A percentile compares a stretch with the other conserved stretches of the same genome.
phyloP scores from a whole-genome alignment of 2,329 filamentous ascomycete species.

The Paramyrothecium sp. region DNA sequence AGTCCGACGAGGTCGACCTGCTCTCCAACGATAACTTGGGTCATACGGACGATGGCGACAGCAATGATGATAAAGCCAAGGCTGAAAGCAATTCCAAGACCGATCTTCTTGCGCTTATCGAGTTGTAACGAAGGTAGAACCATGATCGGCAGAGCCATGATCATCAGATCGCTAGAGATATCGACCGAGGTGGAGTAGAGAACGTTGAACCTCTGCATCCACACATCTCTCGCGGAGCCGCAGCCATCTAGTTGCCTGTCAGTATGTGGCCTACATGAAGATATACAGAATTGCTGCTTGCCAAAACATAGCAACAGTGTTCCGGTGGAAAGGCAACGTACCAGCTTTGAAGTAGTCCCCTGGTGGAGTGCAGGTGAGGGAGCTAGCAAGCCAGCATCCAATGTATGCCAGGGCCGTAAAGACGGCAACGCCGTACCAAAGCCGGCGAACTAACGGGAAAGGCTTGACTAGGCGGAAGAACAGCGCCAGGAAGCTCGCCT shows the following conservation, averaged over 20 bases:
- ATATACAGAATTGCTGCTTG: neutral
- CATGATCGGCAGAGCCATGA: slow-evolving; percentile 17
- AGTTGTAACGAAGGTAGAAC: slow-evolving; percentile 12
- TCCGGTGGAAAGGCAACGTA: neutral
- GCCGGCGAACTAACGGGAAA: slow-evolving; percentile 7
- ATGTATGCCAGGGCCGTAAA: slow-evolving; percentile 15
- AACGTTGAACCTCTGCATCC: slow-evolving; percentile 11
- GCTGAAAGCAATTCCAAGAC: slow-evolving; percentile 15
- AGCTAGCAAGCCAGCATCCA: slow-evolving; percentile 13
- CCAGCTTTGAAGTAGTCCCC: slow-evolving; percentile 12
- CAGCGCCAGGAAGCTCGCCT: slow-evolving; percentile 18
- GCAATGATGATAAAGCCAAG: slow-evolving; percentile 17
- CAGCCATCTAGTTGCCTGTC: slow-evolving; percentile 10
- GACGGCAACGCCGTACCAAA: slow-evolving; percentile 15
- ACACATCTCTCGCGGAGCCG: slow-evolving; percentile 6
- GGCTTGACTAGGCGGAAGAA: slow-evolving; percentile 16
- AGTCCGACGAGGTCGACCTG: slow-evolving; percentile 14
- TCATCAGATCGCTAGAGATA: slow-evolving; percentile 11
- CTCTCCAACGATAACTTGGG: slow-evolving; percentile 13
- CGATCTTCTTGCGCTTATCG: slow-evolving; percentile 14
- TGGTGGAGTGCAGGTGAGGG: slow-evolving; percentile 11
- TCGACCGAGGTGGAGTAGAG: slow-evolving; percentile 13
- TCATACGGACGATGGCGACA: slow-evolving; percentile 17
- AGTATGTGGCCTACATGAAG: neutral
- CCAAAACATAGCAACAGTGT: too few relatives aligned